Evolutionary conservation across 495 filamentous ascomycete species (phyloP).

Genomic region (Podospora fimiseda): DNA sequence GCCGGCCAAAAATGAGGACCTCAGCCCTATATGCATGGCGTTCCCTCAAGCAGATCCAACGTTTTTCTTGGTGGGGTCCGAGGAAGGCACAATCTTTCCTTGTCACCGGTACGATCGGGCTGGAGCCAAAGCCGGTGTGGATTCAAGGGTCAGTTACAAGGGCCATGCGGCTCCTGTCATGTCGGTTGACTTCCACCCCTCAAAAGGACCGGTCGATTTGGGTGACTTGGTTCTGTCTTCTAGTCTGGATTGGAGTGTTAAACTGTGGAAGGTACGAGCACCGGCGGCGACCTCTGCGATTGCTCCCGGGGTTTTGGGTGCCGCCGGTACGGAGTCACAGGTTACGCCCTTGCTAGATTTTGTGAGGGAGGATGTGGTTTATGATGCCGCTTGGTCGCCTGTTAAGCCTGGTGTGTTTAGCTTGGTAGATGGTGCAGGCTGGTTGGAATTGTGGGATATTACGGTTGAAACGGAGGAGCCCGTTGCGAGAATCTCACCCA

Average conservation of each 20-base stretch:
- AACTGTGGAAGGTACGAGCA: conserved; percentile 88
- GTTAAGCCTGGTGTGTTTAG: conserved; percentile 89
- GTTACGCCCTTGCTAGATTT: conserved; percentile 79
- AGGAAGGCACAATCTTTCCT: conserved; percentile 91
- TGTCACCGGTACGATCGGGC: conserved; percentile 96
- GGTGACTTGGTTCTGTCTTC: conserved; percentile 85
- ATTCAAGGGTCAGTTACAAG: conserved; percentile 73
- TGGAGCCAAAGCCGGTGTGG: conserved; percentile 91
- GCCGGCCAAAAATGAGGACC: conserved; percentile 85
- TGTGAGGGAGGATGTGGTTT: conserved; percentile 88
- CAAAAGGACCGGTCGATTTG: conserved; percentile 85
- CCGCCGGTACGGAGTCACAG: conserved; percentile 33
- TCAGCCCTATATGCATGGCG: conserved; percentile 92
- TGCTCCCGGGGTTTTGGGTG: conserved; percentile 38
- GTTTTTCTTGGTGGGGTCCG: conserved; percentile 93
- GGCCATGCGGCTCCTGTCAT: conserved; percentile 92
- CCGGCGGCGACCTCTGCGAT: conserved; percentile 57
- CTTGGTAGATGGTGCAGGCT: conserved; percentile 87
- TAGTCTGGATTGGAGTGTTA: conserved; percentile 91
- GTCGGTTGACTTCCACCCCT: conserved; percentile 91
- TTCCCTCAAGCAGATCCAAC: conserved; percentile 95
- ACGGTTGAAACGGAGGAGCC: conserved; percentile 89
- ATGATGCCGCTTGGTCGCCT: conserved; percentile 91
- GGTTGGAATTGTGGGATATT: conserved; percentile 91
- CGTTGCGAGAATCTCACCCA: conserved; percentile 65